Base-by-base conservation (phyloP, 495 filamentous ascomycete genomes). In the Aspergillus leporis region DNA sequence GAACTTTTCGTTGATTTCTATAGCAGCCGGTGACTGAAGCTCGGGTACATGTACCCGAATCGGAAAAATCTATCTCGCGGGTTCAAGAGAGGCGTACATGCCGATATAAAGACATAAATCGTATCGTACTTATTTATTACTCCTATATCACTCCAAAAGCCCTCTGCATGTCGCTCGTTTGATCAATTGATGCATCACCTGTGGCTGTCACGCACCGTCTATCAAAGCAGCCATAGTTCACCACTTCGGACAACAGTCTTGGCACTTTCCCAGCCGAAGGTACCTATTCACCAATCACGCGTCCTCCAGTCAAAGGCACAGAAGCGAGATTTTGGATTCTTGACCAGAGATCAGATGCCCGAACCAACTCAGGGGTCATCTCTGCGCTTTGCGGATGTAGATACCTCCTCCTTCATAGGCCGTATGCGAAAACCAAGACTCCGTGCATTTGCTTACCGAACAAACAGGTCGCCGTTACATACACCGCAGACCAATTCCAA, bases 401-500 rank as follows among this genome's bases (percentile, higher is more conserved):
- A 32, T 56, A 9, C 13, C 16, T 23, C 22, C 4, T 19, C n/a
- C 8, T 4, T 50, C 9, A 28, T 28, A 28, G 25, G 25, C 25
- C 6, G 25, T 3, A 28, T 28, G 25, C 6, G 25, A 28, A 28
- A 10, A 13, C 18, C 16, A 16, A 38, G 14, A 23, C 14, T 7
- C 22, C 16, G 25, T 30, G 21, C n/a, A 36, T 16, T 1, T n/a
- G 18, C 38, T 31, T 7, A 45, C 25, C 21, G 12, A 8, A 14
- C 2, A 19, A 16, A 13, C 53, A 68, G 70, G 70, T 69, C 1
- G 70, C 64, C 0, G 68, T 73, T 2, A 69, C 70, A 25, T 73
- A 55, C 60, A 73, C 70, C 1, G 68, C 70, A n/a, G 64, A 69
- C 31, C 65, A 70, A 60, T 73, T 70, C 58, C 68, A 66, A 28